Evolutionary conservation across 306 rosid genomes (phyloP).

Genomic region (Geum urbanum): DNA sequence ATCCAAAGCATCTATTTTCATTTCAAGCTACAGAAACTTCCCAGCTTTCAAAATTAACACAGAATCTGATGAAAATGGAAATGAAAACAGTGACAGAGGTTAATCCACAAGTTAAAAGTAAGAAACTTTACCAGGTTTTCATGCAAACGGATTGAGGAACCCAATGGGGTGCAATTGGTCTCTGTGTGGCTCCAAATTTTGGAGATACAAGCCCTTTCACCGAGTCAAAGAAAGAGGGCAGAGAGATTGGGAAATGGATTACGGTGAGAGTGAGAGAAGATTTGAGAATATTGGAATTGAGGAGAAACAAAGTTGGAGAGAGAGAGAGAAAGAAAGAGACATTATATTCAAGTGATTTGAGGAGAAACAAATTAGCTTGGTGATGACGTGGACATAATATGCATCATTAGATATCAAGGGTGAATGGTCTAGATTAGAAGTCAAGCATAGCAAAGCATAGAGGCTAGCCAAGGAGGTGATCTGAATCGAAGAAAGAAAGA

Average conservation of each 20-base stretch:
- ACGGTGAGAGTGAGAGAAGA: conserved; percentile 30
- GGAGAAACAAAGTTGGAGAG: conserved; percentile 10
- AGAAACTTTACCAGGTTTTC: conserved; percentile 36
- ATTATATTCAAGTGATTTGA: too few relatives aligned
- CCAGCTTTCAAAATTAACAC: background rate
- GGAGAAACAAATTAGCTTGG: too few relatives aligned
- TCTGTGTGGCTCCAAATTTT: conserved; percentile 39
- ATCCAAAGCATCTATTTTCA: conserved; percentile 20
- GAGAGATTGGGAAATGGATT: conserved; percentile 43
- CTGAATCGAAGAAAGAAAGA: conserved; percentile 37
- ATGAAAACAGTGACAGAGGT: background rate
- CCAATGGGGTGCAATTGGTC: conserved; percentile 31
- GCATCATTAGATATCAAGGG: too few relatives aligned
- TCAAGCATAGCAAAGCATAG: too few relatives aligned
- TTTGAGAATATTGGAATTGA: conserved; percentile 25
- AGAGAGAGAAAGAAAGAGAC: conserved; percentile 32
- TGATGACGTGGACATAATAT: too few relatives aligned
- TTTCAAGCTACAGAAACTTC: background rate
- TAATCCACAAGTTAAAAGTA: conserved; percentile 9
- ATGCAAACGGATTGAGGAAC: conserved; percentile 37
- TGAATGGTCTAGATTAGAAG: too few relatives aligned
- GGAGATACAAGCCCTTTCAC: conserved; percentile 30
- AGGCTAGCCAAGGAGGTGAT: too few relatives aligned
- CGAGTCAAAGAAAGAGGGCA: conserved; percentile 69
- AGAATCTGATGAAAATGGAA: conserved; percentile 1